Evolutionary conservation across 441 rosid genomes (phyloP), one percentile per base, ranked within the genome.

Genomic region (Eutrema salsugineum): DNA sequence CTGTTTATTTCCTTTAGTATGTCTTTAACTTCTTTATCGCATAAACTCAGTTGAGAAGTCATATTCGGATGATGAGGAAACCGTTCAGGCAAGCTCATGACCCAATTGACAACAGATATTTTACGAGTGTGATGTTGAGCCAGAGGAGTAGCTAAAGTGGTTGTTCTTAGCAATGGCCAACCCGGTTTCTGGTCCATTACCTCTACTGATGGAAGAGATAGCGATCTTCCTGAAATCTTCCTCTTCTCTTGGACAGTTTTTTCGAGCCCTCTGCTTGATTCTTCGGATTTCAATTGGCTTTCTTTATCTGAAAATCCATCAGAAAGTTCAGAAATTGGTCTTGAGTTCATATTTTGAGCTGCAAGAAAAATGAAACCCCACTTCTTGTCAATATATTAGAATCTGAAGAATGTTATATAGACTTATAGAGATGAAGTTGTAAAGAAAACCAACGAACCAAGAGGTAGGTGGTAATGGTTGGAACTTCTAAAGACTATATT

Each of bases 51-150:
- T 66, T 11, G 68, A 43, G 53, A 42, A 60, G 56, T 35, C 28
- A 5, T 14, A 66, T 30, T 63, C 15, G 70, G 71, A 70, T 77
- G 63, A 64, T 77, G 42, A 0, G 80, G 77, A 16, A 77, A 60
- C 40, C 77, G 40, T 61, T 77, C 74, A 9, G 98, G 99, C 40
- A 90, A 85, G 83, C 75, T 86, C 97, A 89, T 85, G 6, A 85
- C 96, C 99, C 99, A 94, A 73, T 90, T 85, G n/a, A 88, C 96
- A 40, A 89, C 97, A 14, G 99, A 89, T 71, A 82, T 28, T n/a
- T 80, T 73, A 79, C 88, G 80, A 28, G 81, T 69, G 0, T 78
- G 81, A 73, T 68, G 48, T 2, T 61, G 73, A 64, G 43, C 72
- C 76, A 71, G 42, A 35, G 83, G 85, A 76, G 63, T 40, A 46